Evolutionary conservation across 768 basidiomycete genomes (phyloP).

Genomic region (Kwoniella mangroviensis): DNA sequence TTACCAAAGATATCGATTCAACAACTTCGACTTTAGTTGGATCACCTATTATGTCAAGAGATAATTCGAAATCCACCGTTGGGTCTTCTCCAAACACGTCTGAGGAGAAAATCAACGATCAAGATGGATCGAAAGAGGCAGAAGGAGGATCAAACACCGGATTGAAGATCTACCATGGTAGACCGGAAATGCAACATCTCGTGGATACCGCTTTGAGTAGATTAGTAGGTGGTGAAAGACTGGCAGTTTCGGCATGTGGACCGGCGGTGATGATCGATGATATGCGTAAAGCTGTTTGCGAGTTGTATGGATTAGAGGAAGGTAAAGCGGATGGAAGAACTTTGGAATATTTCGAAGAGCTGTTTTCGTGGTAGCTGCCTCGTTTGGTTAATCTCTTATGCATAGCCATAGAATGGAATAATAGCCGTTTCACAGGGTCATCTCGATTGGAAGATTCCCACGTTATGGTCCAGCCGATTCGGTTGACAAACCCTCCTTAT

Average conservation of each 20-base stretch:
- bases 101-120: background rate
- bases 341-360: slow-evolving; percentile 38
- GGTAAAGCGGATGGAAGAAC: slow-evolving; percentile 20
- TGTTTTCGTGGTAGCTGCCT: slow-evolving; percentile 33
- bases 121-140: background rate
- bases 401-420: background rate
- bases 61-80: background rate
- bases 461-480: background rate
- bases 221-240: slow-evolving; percentile 21
- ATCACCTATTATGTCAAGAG: background rate
- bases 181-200: slow-evolving; percentile 24
- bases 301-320: slow-evolving; percentile 25
- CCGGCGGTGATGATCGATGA: slow-evolving; percentile 38
- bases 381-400: background rate
- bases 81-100: background rate
- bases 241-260: slow-evolving; percentile 37
- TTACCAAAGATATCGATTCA: slow-evolving; percentile 5
- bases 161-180: slow-evolving; percentile 12
- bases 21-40: background rate
- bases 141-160: background rate
- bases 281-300: slow-evolving; percentile 23
- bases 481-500: background rate
- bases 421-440: too few relatives aligned
- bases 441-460: background rate
- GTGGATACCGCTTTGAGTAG: background rate